Evolutionary conservation across 306 rosid species (phyloP), one percentile per base, ranked within the genome.

Genomic region (Rosa multiflora): DNA sequence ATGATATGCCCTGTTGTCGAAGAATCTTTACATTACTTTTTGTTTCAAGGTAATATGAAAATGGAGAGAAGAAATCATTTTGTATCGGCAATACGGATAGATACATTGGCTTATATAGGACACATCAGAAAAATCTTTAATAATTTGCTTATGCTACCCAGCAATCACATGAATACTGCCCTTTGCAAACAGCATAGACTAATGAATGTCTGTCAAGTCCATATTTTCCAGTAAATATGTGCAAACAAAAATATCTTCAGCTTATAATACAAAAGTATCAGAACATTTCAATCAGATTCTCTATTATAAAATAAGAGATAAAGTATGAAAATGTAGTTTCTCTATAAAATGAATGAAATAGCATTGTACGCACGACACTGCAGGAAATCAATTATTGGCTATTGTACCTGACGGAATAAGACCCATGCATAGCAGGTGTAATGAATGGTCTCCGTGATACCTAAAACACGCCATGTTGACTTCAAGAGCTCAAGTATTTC

Each of bases 401-500:
- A 56, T 20, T 78, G 72, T 85, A 95, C 99, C 98, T 95, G 99
- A 68, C 97, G 98, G 84, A 93, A 93, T 78, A 95, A 84, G 76
- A 95, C 97, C 99, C 99, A 95, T 79, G 96, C 95, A 90, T 87
- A 93, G 87, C 98, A 89, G 71, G 99, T 93, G 79, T 82, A 82
- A 84, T 95, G 99, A 71, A 95, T 90, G 79, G 99, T 95, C 96
- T 95, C 99, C 10, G 92, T 91, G 82, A 95, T 90, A 68, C 99
- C 99, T 81, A 95, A 88, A 85, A 95, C 94, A 82, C 97, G 97
- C 99, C 99, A 95, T 47, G 99, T 91, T 13, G 98, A 95, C 92
- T 91, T 95, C 80, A 95, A 75, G 64, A 95, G 98, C 86, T 95
- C 99, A 46, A 95, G 99, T 82, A 95, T 89, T 82, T 95, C 97